Conservation (phyloP, 495 filamentous ascomycete species). For the Podospora pseudoanserina region DNA sequence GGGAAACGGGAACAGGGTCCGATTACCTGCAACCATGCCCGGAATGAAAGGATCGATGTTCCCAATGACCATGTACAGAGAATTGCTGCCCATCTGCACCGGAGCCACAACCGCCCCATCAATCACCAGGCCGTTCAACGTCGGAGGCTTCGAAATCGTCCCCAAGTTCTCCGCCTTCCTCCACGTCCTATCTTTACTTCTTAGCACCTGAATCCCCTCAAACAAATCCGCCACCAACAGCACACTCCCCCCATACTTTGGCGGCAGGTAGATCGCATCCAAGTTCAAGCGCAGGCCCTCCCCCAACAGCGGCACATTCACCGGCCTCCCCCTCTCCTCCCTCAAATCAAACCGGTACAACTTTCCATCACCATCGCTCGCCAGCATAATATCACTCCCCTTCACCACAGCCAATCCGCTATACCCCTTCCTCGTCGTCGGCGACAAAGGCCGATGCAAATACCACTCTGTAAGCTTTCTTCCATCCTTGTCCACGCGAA, state of each 20-base stretch:
- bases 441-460: conserved; percentile 14
- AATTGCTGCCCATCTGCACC: conserved; percentile 29
- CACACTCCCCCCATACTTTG: conserved; percentile 34
- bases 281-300: conserved; percentile 19
- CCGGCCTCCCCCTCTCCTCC: conserved; percentile 20
- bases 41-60: conserved; percentile 28
- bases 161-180: conserved; percentile 36
- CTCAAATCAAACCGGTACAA: conserved; percentile 33
- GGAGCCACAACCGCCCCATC: conserved; percentile 22
- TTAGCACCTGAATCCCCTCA: conserved; percentile 33
- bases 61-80: conserved; percentile 26
- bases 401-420: conserved; percentile 30
- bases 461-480: conserved; percentile 31
- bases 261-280: conserved; percentile 38
- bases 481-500: conserved; percentile 27
- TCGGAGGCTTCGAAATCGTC: conserved; percentile 24
- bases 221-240: conserved; percentile 29
- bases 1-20: conserved; percentile 29
- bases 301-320: conserved; percentile 22
- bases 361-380: conserved; percentile 29
- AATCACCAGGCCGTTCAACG: conserved; percentile 13
- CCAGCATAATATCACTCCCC: conserved; percentile 27
- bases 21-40: conserved; percentile 28
- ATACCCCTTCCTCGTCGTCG: conserved; percentile 26
- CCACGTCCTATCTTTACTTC: conserved; percentile 35